A percentile compares a stretch with the other conserved stretches of the same genome.
phyloP scores from a whole-genome alignment of 306 rosid genomes.

The Comarum palustre region DNA sequence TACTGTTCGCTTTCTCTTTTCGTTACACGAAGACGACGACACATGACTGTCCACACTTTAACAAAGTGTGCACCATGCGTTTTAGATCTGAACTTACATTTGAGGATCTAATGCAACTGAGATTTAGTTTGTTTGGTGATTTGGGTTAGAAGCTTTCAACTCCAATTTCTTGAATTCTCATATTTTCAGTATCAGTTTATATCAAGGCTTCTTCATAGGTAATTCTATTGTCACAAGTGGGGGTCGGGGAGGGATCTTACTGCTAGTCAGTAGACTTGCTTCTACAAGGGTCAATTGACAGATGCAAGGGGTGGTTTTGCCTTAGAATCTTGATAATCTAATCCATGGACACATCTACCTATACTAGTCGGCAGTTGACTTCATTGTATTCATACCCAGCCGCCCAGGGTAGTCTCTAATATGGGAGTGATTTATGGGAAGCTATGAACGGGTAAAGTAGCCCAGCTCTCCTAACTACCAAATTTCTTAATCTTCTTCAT shows the following conservation, averaged over 20 bases:
- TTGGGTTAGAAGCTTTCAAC: too few relatives aligned
- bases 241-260: not conserved
- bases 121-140: too few relatives aligned
- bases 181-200: too few relatives aligned
- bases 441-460: not conserved
- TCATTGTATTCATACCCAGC: not conserved
- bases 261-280: not conserved
- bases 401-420: not conserved
- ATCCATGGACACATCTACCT: not conserved
- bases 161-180: too few relatives aligned
- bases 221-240: not conserved
- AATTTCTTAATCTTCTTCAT: not conserved
- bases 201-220: too few relatives aligned
- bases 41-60: too few relatives aligned
- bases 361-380: not conserved
- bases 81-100: too few relatives aligned
- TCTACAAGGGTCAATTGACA: not conserved
- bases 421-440: not conserved
- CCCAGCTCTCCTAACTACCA: not conserved
- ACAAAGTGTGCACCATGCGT: too few relatives aligned
- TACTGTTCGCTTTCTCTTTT: too few relatives aligned
- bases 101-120: too few relatives aligned
- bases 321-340: not conserved
- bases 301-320: not conserved
- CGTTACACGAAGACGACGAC: too few relatives aligned